Conservation (phyloP, 345 rosid genomes). For the Brassica juncea region DNA sequence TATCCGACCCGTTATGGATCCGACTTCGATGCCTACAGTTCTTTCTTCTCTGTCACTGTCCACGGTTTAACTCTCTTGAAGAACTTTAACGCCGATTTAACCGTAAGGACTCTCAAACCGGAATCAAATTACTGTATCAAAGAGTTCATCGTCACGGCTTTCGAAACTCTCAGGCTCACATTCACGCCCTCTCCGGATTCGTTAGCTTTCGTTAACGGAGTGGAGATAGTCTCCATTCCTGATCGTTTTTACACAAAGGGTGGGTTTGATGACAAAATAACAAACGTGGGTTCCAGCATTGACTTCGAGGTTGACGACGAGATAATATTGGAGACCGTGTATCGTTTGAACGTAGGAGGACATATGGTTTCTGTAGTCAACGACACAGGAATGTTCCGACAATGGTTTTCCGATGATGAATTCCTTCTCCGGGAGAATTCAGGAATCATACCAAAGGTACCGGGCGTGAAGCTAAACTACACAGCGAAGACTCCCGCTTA, state of each 20-base stretch:
- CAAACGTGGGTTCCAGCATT: neutral
- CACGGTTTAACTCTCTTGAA: constrained; percentile 37
- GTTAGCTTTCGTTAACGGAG: constrained; percentile 43
- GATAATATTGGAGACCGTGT: constrained; percentile 36
- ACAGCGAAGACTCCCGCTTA: neutral
- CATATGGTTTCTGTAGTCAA: fast-evolving
- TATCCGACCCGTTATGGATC: constrained; percentile 22
- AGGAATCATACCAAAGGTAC: fast-evolving
- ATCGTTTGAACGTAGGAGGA: constrained; percentile 44
- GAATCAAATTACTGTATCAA: neutral
- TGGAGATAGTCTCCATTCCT: constrained; percentile 47
- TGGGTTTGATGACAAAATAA: neutral
- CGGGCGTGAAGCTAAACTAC: neutral
- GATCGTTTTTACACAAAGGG: constrained; percentile 29
- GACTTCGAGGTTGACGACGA: neutral
- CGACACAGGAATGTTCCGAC: constrained; percentile 43
- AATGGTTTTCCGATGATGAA: constrained; percentile 16
- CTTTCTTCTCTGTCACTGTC: constrained; percentile 28
- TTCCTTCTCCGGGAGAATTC: neutral
- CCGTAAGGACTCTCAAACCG: neutral
- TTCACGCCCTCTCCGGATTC: constrained; percentile 38
- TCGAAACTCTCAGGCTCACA: constrained; percentile 34
- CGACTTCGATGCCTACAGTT: neutral
- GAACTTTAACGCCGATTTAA: constrained; percentile 41
- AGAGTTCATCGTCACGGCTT: constrained; percentile 34